phyloP scores from a whole-genome alignment of 345 rosid genomes.

The Acer yangbiense region DNA sequence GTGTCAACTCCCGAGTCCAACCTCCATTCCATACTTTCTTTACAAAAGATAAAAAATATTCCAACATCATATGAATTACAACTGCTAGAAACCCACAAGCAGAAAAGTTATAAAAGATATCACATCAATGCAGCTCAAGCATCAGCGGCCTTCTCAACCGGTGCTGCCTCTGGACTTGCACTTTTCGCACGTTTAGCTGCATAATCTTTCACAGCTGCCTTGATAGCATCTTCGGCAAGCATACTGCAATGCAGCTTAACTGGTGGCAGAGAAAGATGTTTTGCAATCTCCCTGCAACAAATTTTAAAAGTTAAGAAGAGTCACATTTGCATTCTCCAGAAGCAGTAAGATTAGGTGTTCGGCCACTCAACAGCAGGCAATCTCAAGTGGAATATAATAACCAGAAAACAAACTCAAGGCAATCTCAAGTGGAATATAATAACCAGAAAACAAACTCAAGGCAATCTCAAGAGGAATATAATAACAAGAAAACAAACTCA shows the following conservation, averaged over 20 bases:
- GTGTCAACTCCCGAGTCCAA: background rate
- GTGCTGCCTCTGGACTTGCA: conserved; percentile 25
- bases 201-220: conserved; percentile 94
- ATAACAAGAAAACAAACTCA: background rate
- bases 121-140: conserved; percentile 39
- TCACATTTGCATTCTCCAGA: background rate
- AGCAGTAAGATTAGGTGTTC: background rate
- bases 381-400: background rate
- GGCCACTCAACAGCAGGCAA: background rate
- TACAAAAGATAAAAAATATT: background rate
- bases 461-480: background rate
- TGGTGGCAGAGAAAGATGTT: conserved; percentile 97
- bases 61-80: background rate
- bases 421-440: too few relatives aligned
- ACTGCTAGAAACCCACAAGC: background rate
- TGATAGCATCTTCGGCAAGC: conserved; percentile 99
- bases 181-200: conserved; percentile 61
- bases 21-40: background rate
- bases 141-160: conserved; percentile 47
- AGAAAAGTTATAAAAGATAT: background rate
- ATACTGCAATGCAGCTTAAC: conserved; percentile 99
- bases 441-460: background rate
- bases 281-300: conserved; percentile 74
- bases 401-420: background rate
- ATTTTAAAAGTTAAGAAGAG: background rate